Base-by-base conservation (phyloP, 2,329 filamentous ascomycete species). In the Sporothrix brunneoviolacea region DNA sequence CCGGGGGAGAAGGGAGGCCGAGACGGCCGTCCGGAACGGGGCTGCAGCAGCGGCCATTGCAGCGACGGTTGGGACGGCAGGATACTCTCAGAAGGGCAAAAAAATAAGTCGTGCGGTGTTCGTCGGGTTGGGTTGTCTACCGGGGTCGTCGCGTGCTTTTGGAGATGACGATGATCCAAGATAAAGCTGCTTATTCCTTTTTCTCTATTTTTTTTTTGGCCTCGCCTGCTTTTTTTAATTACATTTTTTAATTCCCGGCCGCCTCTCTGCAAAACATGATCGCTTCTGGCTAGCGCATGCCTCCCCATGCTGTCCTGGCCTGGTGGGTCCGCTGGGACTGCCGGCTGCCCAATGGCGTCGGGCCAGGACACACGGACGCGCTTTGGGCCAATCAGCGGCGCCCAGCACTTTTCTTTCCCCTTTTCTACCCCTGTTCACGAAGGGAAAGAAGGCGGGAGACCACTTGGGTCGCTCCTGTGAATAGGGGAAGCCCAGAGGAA, bases 401-500 rank as follows among this genome's bases (percentile, higher is more conserved):
- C 33, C 18, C 27, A 37, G 16, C 40, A 19, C 12, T 35, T 22
- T 40, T 41, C 36, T 41, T 53, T 51, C 52, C 48, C 52, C 48
- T 51, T 54, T 54, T 54, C 48, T 41, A 48, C 52, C 52, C 52
- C 52, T 54, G 52, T 54, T 40, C 51, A 16, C 46, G 36, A 50
- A 50, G 24, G 47, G 36, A 32, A 40, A 27, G 24, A 13, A 39
- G 22, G 33, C 40, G 50, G 21, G 45, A 24, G 19, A 22, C 42
- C 40, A 19, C 45, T 49, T 32, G 32, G 38, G 47, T 39, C 44
- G 42, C 46, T 49, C 45, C 40, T 33, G 33, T 32, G 32, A 54
- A 54, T 48, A 54, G 52, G 52, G 52, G 52, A 42, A 51, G 35
- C 39, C 22, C 35, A 39, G 47, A 37, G 12, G 28, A 19, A 39